phyloP scores from a whole-genome alignment of 345 rosid genomes.

The Acer negundo region DNA sequence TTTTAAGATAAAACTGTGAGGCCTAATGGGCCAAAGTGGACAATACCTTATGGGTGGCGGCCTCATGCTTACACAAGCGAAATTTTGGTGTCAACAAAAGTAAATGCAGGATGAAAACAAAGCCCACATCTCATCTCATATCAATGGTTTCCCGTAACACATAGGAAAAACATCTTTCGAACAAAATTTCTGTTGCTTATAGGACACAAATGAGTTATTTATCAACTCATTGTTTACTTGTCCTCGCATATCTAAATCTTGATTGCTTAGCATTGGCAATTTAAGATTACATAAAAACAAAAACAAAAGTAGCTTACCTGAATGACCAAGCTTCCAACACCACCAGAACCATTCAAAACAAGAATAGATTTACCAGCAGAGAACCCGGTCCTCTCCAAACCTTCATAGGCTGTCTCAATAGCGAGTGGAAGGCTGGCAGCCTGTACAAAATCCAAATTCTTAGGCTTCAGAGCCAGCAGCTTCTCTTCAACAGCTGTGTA shows the following conservation, averaged over 20 bases:
- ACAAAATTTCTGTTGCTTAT: background rate
- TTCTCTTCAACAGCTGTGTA: constrained; percentile 90
- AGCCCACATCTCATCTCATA: background rate
- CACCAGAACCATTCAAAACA: constrained; percentile 87
- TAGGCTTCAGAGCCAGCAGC: constrained; percentile 76
- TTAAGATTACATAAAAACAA: background rate
- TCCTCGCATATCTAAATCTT: background rate
- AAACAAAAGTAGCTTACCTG: constrained; percentile 52
- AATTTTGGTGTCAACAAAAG: too few species aligned
- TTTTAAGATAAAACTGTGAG: too few species aligned
- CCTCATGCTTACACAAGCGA: too few species aligned
- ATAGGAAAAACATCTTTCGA: background rate
- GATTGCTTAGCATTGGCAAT: background rate
- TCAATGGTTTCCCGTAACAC: background rate
- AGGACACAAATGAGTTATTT: background rate
- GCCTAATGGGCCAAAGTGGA: too few species aligned
- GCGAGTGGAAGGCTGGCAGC: constrained; percentile 96
- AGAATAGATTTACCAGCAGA: constrained; percentile 84
- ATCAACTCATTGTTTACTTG: background rate
- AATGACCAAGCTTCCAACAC: constrained; percentile 94
- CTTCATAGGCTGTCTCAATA: constrained; percentile 83
- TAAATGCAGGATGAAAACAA: too few species aligned
- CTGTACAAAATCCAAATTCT: constrained; percentile 70
- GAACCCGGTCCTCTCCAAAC: constrained; percentile 76
- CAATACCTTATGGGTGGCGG: too few species aligned